Percentiles rank a stretch among this genome's conserved stretches.
Conservation (phyloP, 1,139 yeast species). For the Maudiozyma humilis region DNA sequence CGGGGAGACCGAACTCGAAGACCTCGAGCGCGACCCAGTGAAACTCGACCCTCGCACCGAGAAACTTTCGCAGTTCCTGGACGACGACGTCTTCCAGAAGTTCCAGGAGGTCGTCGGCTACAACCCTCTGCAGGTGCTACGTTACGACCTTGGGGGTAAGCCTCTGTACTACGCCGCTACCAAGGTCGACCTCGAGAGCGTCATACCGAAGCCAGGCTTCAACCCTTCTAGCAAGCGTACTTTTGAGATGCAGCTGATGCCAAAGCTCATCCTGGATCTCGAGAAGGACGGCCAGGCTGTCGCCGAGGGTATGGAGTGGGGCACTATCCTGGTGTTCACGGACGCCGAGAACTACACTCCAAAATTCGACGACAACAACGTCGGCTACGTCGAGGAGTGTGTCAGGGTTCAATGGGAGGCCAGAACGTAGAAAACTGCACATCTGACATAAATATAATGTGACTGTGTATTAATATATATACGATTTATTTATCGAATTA, state of each 20-base stretch:
- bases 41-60: conserved; percentile 36
- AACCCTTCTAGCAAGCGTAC: conserved; percentile 57
- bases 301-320: conserved; percentile 92
- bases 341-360: conserved; percentile 67
- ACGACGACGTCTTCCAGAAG: conserved; percentile 70
- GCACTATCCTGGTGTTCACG: conserved; percentile 79
- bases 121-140: conserved; percentile 77
- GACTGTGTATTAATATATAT: neutral
- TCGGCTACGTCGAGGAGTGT: conserved; percentile 84
- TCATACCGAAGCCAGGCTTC: conserved; percentile 33
- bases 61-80: conserved; percentile 41
- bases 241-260: conserved; percentile 90
- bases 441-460: neutral
- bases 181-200: conserved; percentile 31
- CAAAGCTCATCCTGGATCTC: conserved; percentile 76
- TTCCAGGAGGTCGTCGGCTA: conserved; percentile 67
- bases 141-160: conserved; percentile 68
- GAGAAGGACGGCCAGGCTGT: conserved; percentile 45
- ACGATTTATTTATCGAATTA: neutral
- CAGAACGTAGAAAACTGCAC: conserved; percentile 5
- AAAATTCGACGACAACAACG: conserved; percentile 49
- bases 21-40: conserved; percentile 23
- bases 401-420: conserved; percentile 94
- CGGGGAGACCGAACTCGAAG: conserved; percentile 31
- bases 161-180: conserved; percentile 64